phyloP scores from a whole-genome alignment of 2,329 filamentous ascomycete genomes.

The Fusarium veterinarium region DNA sequence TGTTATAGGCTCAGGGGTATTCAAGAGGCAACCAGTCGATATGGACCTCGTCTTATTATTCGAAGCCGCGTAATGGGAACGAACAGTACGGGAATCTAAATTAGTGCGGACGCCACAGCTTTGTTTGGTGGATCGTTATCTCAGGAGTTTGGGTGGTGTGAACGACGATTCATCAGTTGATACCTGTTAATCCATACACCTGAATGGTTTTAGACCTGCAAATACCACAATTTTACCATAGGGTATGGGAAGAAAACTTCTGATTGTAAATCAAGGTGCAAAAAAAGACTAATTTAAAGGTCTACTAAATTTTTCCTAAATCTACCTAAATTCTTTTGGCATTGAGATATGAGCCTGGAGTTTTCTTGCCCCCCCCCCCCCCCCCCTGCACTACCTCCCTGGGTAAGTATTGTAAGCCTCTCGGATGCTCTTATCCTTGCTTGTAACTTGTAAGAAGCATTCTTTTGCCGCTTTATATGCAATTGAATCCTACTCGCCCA shows the following conservation, averaged over 20 bases:
- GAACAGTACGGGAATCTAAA: slow-evolving; percentile 9
- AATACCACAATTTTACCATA: not conserved
- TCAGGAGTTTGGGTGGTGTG: not conserved
- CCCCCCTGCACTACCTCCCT: not conserved
- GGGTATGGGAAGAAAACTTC: not conserved
- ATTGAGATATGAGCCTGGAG: not conserved
- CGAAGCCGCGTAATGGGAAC: slow-evolving; percentile 16
- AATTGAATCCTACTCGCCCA: slow-evolving; percentile 11
- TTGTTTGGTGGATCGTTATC: not conserved
- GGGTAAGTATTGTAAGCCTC: not conserved
- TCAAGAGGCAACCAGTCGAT: slow-evolving; percentile 30
- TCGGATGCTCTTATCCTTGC: not conserved
- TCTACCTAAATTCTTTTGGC: not conserved
- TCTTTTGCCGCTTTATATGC: not conserved
- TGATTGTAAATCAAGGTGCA: not conserved
- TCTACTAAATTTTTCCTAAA: not conserved
- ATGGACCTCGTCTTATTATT: not conserved
- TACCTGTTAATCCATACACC: not conserved
- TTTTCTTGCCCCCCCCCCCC: not conserved
- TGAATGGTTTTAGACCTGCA: not conserved
- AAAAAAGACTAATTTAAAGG: not conserved
- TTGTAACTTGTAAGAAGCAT: not conserved
- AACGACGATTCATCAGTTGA: not conserved
- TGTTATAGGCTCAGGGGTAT: slow-evolving; percentile 6
- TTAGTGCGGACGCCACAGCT: slow-evolving; percentile 4